Evolutionary conservation across 257 asterid genomes (phyloP).

Genomic region (Primulina tabacum): DNA sequence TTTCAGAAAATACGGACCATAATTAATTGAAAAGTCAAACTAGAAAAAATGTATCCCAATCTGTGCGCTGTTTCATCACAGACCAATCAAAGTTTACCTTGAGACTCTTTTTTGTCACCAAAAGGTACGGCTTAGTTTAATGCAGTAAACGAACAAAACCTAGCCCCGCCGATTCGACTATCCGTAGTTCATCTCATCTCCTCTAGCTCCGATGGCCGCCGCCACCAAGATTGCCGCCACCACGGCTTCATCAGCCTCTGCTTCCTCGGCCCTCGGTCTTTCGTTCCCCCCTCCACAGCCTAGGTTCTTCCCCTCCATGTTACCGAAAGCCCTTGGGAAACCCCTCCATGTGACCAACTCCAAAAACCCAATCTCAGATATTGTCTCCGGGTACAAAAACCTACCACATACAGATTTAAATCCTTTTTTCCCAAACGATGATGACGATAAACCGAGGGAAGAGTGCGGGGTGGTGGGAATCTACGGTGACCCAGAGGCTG

Average conservation of each 20-base stretch:
- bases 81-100: slow-evolving; percentile 7
- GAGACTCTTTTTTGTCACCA: slow-evolving; percentile 2
- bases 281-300: slow-evolving; percentile 21
- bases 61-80: neutral
- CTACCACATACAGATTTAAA: neutral
- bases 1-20: too few relatives aligned
- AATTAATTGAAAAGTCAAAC: too few relatives aligned
- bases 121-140: too few relatives aligned
- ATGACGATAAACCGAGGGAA: slow-evolving; percentile 72
- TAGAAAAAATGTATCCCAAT: too few relatives aligned
- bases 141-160: slow-evolving; percentile 34
- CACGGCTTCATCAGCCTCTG: slow-evolving; percentile 36
- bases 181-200: slow-evolving; percentile 30
- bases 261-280: slow-evolving; percentile 28
- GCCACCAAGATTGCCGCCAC: slow-evolving; percentile 20
- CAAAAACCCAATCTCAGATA: slow-evolving; percentile 50
- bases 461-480: slow-evolving; percentile 96
- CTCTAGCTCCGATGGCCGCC: slow-evolving; percentile 25
- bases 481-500: slow-evolving; percentile 86
- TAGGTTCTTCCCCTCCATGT: slow-evolving; percentile 17
- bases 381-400: slow-evolving; percentile 24
- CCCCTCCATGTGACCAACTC: slow-evolving; percentile 39
- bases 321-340: slow-evolving; percentile 30
- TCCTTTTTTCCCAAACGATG: slow-evolving; percentile 18
- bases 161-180: slow-evolving; percentile 40